These are phyloP conservation scores for Pascua sp. DNA, from an alignment of 1,284 basidiomycete species.

Conservation along the genomic window DNA sequence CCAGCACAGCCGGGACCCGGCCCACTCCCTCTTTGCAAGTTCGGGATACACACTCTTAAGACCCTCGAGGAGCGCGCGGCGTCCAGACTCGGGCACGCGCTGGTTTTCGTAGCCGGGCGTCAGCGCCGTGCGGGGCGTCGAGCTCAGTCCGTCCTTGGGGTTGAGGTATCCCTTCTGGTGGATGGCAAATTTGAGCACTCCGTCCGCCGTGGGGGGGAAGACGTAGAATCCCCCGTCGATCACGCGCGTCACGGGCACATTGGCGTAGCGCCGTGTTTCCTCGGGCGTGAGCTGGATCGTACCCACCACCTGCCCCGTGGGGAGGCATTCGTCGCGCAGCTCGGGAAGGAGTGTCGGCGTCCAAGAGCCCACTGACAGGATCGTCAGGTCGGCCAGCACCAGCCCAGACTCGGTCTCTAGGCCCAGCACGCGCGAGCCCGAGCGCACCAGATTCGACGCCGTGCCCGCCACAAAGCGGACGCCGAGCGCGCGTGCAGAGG, in stretches of 20 bases:
- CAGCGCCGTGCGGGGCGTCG: constrained; percentile 11
- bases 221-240: constrained; percentile 66
- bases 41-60: constrained; percentile 21
- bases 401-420: constrained; percentile 61
- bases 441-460: constrained; percentile 5
- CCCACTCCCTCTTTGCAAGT: constrained; percentile 18
- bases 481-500: constrained; percentile 10
- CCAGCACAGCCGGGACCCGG: constrained; percentile 26
- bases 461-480: constrained; percentile 14
- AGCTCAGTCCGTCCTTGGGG: constrained; percentile 16
- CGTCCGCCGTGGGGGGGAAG: constrained; percentile 55
- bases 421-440: constrained; percentile 52
- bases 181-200: constrained; percentile 43
- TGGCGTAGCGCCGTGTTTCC: constrained; percentile 59
- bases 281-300: constrained; percentile 64
- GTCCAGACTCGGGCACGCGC: constrained; percentile 4
- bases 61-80: constrained; percentile 7
- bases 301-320: constrained; percentile 61
- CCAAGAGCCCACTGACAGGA: constrained; percentile 44
- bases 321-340: constrained; percentile 14
- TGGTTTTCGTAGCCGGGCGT: constrained; percentile 6
- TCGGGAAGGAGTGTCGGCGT: constrained; percentile 19
- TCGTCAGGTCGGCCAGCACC: constrained; percentile 23
- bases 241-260: constrained; percentile 67
- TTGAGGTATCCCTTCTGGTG: constrained; percentile 37